A percentile compares a stretch with the other conserved stretches of the same genome.
Evolutionary conservation across 2,329 filamentous ascomycete species (phyloP).

Genomic region (Fusarium fujikuroi): DNA sequence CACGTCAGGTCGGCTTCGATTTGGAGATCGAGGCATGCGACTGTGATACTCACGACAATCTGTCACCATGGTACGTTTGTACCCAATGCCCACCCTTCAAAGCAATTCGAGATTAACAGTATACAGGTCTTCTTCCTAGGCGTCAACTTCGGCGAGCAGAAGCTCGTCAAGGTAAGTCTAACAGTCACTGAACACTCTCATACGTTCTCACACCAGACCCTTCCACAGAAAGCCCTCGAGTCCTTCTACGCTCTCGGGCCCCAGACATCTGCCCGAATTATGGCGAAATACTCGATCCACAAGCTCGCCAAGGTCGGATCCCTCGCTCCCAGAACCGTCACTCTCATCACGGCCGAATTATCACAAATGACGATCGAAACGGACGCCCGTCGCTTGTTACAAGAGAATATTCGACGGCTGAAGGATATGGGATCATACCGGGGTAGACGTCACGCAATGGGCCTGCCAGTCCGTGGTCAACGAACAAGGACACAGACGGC

Average conservation of each 20-base stretch:
- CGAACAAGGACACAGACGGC: constrained; percentile 79
- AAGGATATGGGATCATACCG: constrained; percentile 92
- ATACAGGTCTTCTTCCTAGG: constrained; percentile 84
- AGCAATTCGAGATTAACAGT: not conserved
- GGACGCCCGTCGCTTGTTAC: constrained; percentile 79
- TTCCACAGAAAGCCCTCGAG: constrained; percentile 74
- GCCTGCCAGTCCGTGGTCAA: constrained; percentile 90
- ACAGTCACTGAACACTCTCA: not conserved
- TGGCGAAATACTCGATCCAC: constrained; percentile 91
- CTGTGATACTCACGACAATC: constrained; percentile 32
- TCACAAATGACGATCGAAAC: constrained; percentile 95
- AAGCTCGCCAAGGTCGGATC: constrained; percentile 81
- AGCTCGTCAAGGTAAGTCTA: constrained; percentile 79
- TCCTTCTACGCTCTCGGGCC: constrained; percentile 88
- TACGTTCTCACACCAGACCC: constrained; percentile 21
- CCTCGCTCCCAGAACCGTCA: constrained; percentile 79
- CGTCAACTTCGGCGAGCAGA: constrained; percentile 84
- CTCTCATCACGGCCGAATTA: constrained; percentile 84
- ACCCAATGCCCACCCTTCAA: not conserved
- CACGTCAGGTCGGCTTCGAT: constrained; percentile 10
- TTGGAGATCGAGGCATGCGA: constrained; percentile 39
- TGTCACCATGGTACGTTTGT: constrained; percentile 39
- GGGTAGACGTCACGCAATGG: constrained; percentile 91
- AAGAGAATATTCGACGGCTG: constrained; percentile 86
- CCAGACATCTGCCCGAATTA: constrained; percentile 74